Conservation (phyloP, 2,329 filamentous ascomycete species). For the Phoma sp. region DNA sequence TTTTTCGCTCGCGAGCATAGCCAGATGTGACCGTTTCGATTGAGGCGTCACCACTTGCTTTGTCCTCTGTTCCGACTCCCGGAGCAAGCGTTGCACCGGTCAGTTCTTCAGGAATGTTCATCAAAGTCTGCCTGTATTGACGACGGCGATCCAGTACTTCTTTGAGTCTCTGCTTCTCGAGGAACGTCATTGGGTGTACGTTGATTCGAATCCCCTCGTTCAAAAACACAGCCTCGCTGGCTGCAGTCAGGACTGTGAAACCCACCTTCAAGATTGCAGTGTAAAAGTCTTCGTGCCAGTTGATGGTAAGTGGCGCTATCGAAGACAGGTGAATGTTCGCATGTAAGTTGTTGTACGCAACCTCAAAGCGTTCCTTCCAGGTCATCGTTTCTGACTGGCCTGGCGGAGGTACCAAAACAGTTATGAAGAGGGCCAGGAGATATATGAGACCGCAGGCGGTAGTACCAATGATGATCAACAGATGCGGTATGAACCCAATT, state of each 20-base stretch:
- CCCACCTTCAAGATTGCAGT: slow-evolving; percentile 85
- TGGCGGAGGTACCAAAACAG: slow-evolving; percentile 69
- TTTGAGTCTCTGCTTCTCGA: slow-evolving; percentile 83
- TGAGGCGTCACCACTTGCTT: slow-evolving; percentile 45
- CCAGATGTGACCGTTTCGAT: slow-evolving; percentile 47
- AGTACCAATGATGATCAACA: slow-evolving; percentile 85
- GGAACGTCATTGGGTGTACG: slow-evolving; percentile 80
- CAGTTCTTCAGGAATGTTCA: slow-evolving; percentile 51
- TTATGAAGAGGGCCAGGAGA: slow-evolving; percentile 73
- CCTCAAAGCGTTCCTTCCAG: slow-evolving; percentile 65
- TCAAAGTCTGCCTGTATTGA: slow-evolving; percentile 45
- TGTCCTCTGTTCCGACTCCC: slow-evolving; percentile 40
- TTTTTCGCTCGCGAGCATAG: slow-evolving; percentile 73
- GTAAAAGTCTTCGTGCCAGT: slow-evolving; percentile 93
- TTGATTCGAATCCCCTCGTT: slow-evolving; percentile 84
- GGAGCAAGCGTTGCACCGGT: slow-evolving; percentile 49
- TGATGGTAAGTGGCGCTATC: slow-evolving; percentile 70
- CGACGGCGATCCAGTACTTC: slow-evolving; percentile 68
- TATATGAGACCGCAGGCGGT: slow-evolving; percentile 79
- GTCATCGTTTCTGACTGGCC: slow-evolving; percentile 54
- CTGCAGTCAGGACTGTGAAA: slow-evolving; percentile 87
- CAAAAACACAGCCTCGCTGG: slow-evolving; percentile 92
- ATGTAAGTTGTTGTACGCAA: slow-evolving; percentile 88
- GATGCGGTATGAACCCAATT: slow-evolving; percentile 90
- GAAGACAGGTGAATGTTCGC: slow-evolving; percentile 83